Evolutionary conservation across 805 yeast genomes (phyloP), one percentile per base, ranked within the genome.

Genomic region (Sugiyamaella smithiae): DNA sequence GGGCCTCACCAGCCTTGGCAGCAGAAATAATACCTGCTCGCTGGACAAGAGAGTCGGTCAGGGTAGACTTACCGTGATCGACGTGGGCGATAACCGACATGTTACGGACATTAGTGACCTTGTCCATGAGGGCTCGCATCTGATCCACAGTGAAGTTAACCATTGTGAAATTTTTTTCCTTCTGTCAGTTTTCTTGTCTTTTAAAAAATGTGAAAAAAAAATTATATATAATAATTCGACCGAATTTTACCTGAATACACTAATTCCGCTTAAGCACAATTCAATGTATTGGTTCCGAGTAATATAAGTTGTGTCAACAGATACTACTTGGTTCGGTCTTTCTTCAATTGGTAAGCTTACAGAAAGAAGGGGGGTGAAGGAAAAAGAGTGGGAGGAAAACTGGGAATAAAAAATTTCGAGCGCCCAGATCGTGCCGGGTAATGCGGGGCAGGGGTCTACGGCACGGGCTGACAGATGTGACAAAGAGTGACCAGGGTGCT

Each of bases 21-120:
- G 99, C 97, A 52, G 98, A 93, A 70, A 91, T 91, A 75, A 93
- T 91, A 88, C 99, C 99, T 65, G 99, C 99, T 70, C 85, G 85
- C 81, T 91, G 98, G 68, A 91, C 98, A 73, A 91, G 85, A 61
- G 99, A 93, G 78, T 91, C 99, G 76, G 99, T 91, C 76, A 91
- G 84, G 67, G 99, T 91, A 64, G 97, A 90, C 78, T 91, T 91
- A 81, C 99, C 99, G 83, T 93, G 99, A 84, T 91, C 99, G 86
- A 91, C 98, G 81, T 91, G 99, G 71, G 99, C 99, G 85, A 93
- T 93, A 77, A 91, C 99, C 77, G 98, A 91, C 95, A 91, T 93
- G 95, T 93, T 93, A 83, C 99, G 97, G 72, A 93, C 97, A 74
- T 91, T 91, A 77, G 97, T 85, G 82, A 90, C 97, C 79, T 85